Conservation (phyloP, 2,329 filamentous ascomycete species). For the Aspergillus luchuensis region DNA sequence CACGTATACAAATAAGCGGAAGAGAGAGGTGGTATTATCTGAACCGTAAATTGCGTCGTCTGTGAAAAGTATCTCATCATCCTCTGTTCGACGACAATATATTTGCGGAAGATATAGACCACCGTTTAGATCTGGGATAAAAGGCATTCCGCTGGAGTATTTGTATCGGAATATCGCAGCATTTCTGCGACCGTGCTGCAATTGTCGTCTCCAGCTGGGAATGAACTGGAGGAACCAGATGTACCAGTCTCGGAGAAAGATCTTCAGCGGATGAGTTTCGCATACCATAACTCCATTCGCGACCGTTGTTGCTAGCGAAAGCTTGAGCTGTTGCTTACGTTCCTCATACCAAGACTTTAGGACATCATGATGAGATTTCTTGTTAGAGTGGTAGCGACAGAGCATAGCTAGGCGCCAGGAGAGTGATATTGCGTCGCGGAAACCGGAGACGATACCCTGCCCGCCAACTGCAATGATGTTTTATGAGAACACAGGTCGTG, state of each 20-base stretch:
- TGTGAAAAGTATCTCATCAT: slow-evolving; percentile 27
- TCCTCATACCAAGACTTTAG: slow-evolving; percentile 39
- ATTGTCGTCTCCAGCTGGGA: slow-evolving; percentile 31
- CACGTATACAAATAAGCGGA: slow-evolving; percentile 37
- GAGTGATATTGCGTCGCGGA: slow-evolving; percentile 42
- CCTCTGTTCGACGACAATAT: slow-evolving; percentile 28
- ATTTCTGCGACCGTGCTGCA: slow-evolving; percentile 34
- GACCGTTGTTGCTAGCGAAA: slow-evolving; percentile 38
- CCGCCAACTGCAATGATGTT: slow-evolving; percentile 35
- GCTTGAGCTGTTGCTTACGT: slow-evolving; percentile 42
- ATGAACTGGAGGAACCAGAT: slow-evolving; percentile 38
- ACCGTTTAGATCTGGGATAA: slow-evolving; percentile 33
- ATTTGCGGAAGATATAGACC: slow-evolving; percentile 39
- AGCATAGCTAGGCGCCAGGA: slow-evolving; percentile 42
- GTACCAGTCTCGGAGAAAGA: slow-evolving; percentile 35
- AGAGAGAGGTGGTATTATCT: slow-evolving; percentile 28
- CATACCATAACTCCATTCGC: slow-evolving; percentile 38
- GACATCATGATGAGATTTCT: slow-evolving; percentile 24
- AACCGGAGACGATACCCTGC: slow-evolving; percentile 46
- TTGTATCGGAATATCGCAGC: slow-evolving; percentile 36
- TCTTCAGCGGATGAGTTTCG: slow-evolving; percentile 32
- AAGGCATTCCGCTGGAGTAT: slow-evolving; percentile 33
- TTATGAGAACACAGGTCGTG: no score
- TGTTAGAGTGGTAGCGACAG: slow-evolving; percentile 17
- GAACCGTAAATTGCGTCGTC: slow-evolving; percentile 37